A percentile compares a stretch with the other conserved stretches of the same genome.
Conservation (phyloP, 306 rosid genomes). For the Dicorynia guianensis region DNA sequence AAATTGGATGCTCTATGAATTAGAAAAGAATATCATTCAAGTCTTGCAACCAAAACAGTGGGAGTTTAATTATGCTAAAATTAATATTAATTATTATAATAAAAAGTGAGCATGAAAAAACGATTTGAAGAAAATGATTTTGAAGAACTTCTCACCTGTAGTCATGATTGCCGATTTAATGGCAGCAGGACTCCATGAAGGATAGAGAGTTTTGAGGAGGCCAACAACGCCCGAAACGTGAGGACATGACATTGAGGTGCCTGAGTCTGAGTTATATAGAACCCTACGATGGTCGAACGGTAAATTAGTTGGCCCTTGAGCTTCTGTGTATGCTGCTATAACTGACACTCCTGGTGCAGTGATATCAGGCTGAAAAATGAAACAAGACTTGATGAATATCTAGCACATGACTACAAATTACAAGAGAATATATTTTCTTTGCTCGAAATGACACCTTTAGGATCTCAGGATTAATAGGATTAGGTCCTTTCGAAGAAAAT, state of each 20-base stretch:
- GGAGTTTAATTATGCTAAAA: neutral
- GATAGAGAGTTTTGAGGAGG: conserved; percentile 70
- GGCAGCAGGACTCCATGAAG: conserved; percentile 92
- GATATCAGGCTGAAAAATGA: conserved; percentile 81
- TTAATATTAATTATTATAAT: neutral
- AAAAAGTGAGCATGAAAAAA: too few species aligned
- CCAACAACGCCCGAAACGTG: conserved; percentile 84
- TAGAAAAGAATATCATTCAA: neutral
- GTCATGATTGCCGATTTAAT: conserved; percentile 96
- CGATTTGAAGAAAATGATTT: too few species aligned
- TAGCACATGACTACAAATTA: conserved; percentile 2
- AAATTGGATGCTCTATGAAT: neutral
- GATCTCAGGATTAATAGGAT: conserved; percentile 68
- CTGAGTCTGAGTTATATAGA: conserved; percentile 71
- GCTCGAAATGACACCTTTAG: conserved; percentile 65
- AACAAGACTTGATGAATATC: conserved; percentile 13
- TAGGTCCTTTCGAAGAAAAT: conserved; percentile 94
- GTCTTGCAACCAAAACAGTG: neutral
- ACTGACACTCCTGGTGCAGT: conserved; percentile 96
- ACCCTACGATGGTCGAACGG: conserved; percentile 65
- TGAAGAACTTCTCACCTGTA: conserved; percentile 60
- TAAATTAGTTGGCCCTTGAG: conserved; percentile 81
- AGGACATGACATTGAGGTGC: conserved; percentile 98
- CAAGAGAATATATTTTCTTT: neutral
- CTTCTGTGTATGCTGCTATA: conserved; percentile 84